Evolutionary conservation across 1,284 basidiomycete genomes (phyloP), one percentile per base, ranked within the genome.

Genomic region (Coniferiporia weirii): DNA sequence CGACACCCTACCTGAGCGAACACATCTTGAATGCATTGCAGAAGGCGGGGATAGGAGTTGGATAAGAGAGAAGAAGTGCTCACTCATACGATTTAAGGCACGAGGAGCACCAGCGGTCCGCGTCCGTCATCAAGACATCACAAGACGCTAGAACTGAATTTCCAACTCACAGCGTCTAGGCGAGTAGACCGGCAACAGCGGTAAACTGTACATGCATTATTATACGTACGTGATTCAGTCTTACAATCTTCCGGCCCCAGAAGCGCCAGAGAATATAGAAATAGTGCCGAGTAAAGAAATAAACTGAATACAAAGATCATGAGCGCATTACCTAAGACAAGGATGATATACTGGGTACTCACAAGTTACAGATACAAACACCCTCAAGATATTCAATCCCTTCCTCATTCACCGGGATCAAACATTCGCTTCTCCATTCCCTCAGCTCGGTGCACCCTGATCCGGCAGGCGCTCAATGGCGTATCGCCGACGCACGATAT

Each of bases 381-480:
- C 43, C 53, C 32, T 32, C 5, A 54, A 9, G 32, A 32, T 34
- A n/a, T 15, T 19, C 40, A 34, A 45, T 46, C 9, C 45, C 13
- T 32, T 4, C 43, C 32, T 2, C 38, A 22, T 19, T 17, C 12
- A 50, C n/a, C 22, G 13, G 10, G 9, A 27, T 20, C n/a, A 46
- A 46, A 3, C 17, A 3, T 46, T n/a, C 44, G 3, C 12, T 17
- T 9, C 44, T 46, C 8, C 12, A 40, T 15, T 10, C 36, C 6
- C 32, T 61, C 54, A 66, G 50, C 60, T 62, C 8, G 90, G 89
- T n/a, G 89, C 88, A 48, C 91, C 92, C 72, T 91, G 89, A 75
- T 98, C 95, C 52, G 95, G 95, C 58, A 98, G 75, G 56, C 95
- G 78, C 73, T 98, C 95, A 62, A 98, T 95, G 54, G 93, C 93